Conservation (phyloP, 2,329 filamentous ascomycete species). For the Sphaerulina vaccinii region DNA sequence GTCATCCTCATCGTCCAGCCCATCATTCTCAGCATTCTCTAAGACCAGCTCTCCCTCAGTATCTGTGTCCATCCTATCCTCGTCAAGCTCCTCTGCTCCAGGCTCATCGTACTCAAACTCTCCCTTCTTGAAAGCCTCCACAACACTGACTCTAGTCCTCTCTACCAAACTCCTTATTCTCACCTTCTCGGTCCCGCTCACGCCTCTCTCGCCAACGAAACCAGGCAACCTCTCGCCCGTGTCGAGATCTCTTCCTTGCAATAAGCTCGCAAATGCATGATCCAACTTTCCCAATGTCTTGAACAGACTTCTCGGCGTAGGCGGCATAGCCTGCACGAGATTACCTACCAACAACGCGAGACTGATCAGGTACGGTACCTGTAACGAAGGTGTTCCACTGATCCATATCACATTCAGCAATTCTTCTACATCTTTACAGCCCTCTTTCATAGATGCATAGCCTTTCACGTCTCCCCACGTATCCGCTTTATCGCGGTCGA, state of each 20-base stretch:
- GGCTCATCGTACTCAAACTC: slow-evolving; percentile 45
- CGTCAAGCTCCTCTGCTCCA: slow-evolving; percentile 38
- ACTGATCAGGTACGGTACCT: slow-evolving; percentile 79
- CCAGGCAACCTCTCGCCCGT: slow-evolving; percentile 67
- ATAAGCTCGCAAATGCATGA: slow-evolving; percentile 73
- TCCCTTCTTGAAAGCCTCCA: slow-evolving; percentile 64
- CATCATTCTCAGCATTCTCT: slow-evolving; percentile 32
- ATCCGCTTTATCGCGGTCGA: slow-evolving; percentile 38
- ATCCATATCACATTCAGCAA: slow-evolving; percentile 82
- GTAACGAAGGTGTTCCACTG: slow-evolving; percentile 77
- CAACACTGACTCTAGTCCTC: slow-evolving; percentile 67
- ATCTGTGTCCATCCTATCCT: slow-evolving; percentile 43
- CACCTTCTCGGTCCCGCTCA: slow-evolving; percentile 85
- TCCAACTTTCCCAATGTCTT: slow-evolving; percentile 74
- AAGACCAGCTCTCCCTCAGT: slow-evolving; percentile 32
- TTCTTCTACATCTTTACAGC: slow-evolving; percentile 70
- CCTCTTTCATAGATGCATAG: slow-evolving; percentile 65
- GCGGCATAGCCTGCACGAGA: slow-evolving; percentile 70
- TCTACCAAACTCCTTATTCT: slow-evolving; percentile 79
- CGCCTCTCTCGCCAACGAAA: slow-evolving; percentile 60
- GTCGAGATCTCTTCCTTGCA: slow-evolving; percentile 66
- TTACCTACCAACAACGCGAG: slow-evolving; percentile 70
- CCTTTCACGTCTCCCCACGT: slow-evolving; percentile 45
- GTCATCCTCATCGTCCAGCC: slow-evolving; percentile 30
- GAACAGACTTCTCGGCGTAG: slow-evolving; percentile 68